Conservation (phyloP, 345 rosid species). For the Eucalyptus caleyi region DNA sequence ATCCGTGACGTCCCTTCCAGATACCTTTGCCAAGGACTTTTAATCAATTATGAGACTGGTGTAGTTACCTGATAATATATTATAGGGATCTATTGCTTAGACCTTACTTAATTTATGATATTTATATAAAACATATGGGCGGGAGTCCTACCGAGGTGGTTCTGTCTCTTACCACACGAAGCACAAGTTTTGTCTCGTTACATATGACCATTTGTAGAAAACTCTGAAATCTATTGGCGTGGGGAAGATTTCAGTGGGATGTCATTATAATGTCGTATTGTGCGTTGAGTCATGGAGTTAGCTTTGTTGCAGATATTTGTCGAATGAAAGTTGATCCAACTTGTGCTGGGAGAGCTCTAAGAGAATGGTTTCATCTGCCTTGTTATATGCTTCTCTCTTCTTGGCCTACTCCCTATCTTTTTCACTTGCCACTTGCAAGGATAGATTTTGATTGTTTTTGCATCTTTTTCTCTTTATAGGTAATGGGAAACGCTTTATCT, state of each 20-base stretch:
- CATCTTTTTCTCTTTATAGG: no score
- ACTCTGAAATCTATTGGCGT: constrained; percentile 44
- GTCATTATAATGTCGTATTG: no score
- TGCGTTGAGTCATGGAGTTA: no score
- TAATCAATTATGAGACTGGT: constrained; percentile 78
- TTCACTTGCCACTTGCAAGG: no score
- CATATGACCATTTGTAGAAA: constrained; percentile 90
- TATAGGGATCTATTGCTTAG: constrained; percentile 75
- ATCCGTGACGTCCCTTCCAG: constrained; percentile 90
- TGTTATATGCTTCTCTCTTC: no score
- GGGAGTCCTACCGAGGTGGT: constrained; percentile 93
- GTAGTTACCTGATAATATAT: constrained; percentile 75
- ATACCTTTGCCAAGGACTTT: constrained; percentile 93
- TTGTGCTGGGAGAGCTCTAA: no score
- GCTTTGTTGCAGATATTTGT: no score
- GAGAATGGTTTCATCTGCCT: no score
- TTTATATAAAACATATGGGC: constrained; percentile 49
- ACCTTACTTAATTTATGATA: constrained; percentile 79
- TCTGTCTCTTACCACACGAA: constrained; percentile 94
- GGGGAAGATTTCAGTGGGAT: constrained; percentile 70
- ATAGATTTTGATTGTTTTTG: no score
- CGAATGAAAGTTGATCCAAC: no score
- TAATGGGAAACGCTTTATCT: no score
- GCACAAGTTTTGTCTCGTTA: constrained; percentile 77
- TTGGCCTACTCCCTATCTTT: no score